Percentiles rank a stretch among this genome's conserved stretches.
Conservation (phyloP, 495 filamentous ascomycete genomes). For the Penicillium bovifimosum region DNA sequence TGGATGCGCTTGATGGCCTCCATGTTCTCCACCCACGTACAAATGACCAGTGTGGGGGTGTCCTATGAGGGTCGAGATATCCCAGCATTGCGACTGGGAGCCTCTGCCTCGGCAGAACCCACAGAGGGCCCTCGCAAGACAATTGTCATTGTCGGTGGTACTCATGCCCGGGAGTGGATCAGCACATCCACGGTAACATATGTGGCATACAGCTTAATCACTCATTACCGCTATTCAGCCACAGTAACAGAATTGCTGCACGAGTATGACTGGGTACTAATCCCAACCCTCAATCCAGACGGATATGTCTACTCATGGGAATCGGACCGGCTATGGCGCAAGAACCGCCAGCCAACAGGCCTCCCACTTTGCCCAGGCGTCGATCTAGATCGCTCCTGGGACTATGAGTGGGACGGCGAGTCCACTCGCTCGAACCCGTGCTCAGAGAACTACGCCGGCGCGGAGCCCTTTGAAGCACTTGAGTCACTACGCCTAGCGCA, state of each 20-base stretch:
- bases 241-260: constrained; percentile 71
- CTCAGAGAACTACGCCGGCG: constrained; percentile 84
- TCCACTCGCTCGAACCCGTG: constrained; percentile 72
- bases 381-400: constrained; percentile 83
- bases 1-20: constrained; percentile 90
- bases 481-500: constrained; percentile 72
- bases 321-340: constrained; percentile 87
- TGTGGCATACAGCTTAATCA: constrained; percentile 83
- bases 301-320: constrained; percentile 95
- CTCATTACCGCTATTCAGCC: constrained; percentile 61
- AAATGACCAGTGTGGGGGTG: constrained; percentile 67
- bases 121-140: constrained; percentile 56
- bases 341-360: constrained; percentile 81
- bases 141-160: constrained; percentile 76
- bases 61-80: constrained; percentile 87
- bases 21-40: constrained; percentile 77
- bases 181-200: constrained; percentile 89
- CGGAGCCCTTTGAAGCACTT: constrained; percentile 73
- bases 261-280: constrained; percentile 78
- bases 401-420: constrained; percentile 75
- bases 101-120: constrained; percentile 38
- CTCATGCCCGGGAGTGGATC: constrained; percentile 95
- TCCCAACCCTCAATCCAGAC: constrained; percentile 88
- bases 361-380: constrained; percentile 80
- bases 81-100: constrained; percentile 72